These are phyloP conservation scores for Fusarium torreyae DNA, from an alignment of 2,329 filamentous ascomycete genomes.

Conservation along the genomic window DNA sequence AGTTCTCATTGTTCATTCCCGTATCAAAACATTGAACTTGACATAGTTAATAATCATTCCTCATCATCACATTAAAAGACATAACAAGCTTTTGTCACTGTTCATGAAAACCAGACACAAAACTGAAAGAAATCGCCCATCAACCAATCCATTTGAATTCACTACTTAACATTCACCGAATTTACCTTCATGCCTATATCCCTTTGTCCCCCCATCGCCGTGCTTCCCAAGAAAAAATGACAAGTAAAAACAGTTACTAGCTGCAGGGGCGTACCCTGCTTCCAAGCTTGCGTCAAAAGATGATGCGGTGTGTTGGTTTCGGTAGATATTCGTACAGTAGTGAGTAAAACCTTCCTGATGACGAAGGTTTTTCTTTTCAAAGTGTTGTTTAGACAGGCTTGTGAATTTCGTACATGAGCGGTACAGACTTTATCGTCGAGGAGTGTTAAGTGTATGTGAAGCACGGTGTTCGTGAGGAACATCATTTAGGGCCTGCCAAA, in stretches of 20 bases:
- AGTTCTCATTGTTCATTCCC: constrained; percentile 7
- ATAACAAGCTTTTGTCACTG: not conserved
- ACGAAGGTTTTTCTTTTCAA: constrained; percentile 15
- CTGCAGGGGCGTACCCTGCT: constrained; percentile 37
- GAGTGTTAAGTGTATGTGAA: constrained; percentile 4
- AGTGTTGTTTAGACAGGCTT: constrained; percentile 36
- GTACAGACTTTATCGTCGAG: constrained; percentile 20
- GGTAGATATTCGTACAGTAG: constrained; percentile 41
- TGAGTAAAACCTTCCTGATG: constrained; percentile 9
- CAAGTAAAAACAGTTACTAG: constrained; percentile 42
- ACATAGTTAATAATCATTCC: not conserved
- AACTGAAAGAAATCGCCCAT: constrained; percentile 20
- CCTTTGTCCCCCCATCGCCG: constrained; percentile 46
- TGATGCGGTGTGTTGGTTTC: constrained; percentile 39
- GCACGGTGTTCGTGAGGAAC: constrained; percentile 1
- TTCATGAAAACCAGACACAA: not conserved
- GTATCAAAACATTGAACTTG: not conserved
- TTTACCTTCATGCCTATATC: constrained; percentile 48
- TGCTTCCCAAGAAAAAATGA: constrained; percentile 46
- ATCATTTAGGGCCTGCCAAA: constrained; percentile 52
- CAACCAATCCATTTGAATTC: constrained; percentile 46
- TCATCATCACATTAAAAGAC: constrained; percentile 2
- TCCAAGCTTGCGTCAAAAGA: constrained; percentile 34
- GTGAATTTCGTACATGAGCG: constrained; percentile 42
- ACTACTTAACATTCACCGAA: constrained; percentile 47